Evolutionary conservation across 1,139 yeast genomes (phyloP), one percentile per base, ranked within the genome.

Genomic region (Yamadazyma pseudoaaseri): DNA sequence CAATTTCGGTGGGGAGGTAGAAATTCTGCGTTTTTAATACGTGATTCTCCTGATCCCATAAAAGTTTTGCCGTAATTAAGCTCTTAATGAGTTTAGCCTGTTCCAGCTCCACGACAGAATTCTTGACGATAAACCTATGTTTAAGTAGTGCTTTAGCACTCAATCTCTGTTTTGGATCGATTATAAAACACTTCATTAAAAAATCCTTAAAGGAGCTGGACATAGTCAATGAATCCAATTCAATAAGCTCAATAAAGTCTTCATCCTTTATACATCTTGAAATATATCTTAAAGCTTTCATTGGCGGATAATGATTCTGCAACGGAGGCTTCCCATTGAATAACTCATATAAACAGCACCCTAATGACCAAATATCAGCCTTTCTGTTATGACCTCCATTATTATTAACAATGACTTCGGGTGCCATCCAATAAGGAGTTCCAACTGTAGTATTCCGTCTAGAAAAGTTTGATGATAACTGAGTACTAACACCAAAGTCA

Each of bases 361-460:
- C 99, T 36, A 94, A 62, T 1, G 96, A 87, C 98, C 98, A 94
- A 3, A 92, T 79, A 56, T 94, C 98, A 1, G 98, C 96, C 45
- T 85, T 76, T 52, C 74, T 85, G 43, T 86, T 80, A 56, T 94
- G 95, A 8, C 92, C 96, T 30, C 72, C 73, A 28, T 60, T 57
- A 35, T 84, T 83, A 54, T 87, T 96, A 49, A 80, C 64, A 28
- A 92, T 84, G 2, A 92, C 95, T 51, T 94, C 99, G 0, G 98
- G 98, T 0, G 97, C 95, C 98, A 94, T 94, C 94, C 97, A 92
- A 56, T 90, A 92, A 1, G 99, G 98, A 0, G 98, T 92, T 0
- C 99, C 98, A 6, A 92, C 98, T 51, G 95, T 92, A 0, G 98
- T 92, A 48, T 85, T 82, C 44, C 96, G 56, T 37, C 80, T 75